phyloP scores from a whole-genome alignment of 2,329 filamentous ascomycete species.

The Pestalotiopsis sp. region DNA sequence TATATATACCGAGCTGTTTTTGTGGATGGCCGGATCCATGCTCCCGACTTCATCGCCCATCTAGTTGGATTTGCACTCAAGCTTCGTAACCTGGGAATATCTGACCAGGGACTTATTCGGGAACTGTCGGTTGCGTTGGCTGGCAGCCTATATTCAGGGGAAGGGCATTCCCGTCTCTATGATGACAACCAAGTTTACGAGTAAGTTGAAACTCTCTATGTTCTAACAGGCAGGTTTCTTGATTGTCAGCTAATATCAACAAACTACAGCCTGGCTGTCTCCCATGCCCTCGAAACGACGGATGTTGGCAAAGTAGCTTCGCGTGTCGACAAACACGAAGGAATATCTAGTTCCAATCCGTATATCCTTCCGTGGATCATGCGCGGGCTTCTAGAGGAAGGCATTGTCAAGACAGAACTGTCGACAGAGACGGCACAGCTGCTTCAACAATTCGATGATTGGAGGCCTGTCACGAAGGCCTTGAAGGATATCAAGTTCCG shows the following conservation, averaged over 20 bases:
- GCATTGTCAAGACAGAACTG: slow-evolving; percentile 82
- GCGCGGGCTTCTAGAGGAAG: slow-evolving; percentile 88
- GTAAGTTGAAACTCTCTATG: slow-evolving; percentile 40
- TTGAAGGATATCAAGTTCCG: slow-evolving; percentile 96
- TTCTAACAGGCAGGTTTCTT: background rate
- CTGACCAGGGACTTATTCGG: slow-evolving; percentile 89
- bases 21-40: slow-evolving; percentile 88
- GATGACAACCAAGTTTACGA: slow-evolving; percentile 87
- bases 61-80: slow-evolving; percentile 93
- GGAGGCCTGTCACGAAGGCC: slow-evolving; percentile 88
- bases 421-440: slow-evolving; percentile 76
- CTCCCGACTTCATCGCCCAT: slow-evolving; percentile 90
- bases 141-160: slow-evolving; percentile 86
- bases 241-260: slow-evolving; percentile 51
- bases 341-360: slow-evolving; percentile 67
- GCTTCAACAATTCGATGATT: slow-evolving; percentile 87
- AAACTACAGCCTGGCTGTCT: slow-evolving; percentile 59
- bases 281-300: slow-evolving; percentile 74
- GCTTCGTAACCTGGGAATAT: slow-evolving; percentile 87
- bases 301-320: slow-evolving; percentile 49
- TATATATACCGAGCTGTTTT: slow-evolving; percentile 97
- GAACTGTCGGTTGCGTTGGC: slow-evolving; percentile 88
- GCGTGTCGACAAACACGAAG: slow-evolving; percentile 52
- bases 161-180: slow-evolving; percentile 92
- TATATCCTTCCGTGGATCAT: slow-evolving; percentile 96